Evolutionary conservation across 2,329 filamentous ascomycete species (phyloP), one percentile per base, ranked within the genome.

Genomic region (Beauveria sp.): DNA sequence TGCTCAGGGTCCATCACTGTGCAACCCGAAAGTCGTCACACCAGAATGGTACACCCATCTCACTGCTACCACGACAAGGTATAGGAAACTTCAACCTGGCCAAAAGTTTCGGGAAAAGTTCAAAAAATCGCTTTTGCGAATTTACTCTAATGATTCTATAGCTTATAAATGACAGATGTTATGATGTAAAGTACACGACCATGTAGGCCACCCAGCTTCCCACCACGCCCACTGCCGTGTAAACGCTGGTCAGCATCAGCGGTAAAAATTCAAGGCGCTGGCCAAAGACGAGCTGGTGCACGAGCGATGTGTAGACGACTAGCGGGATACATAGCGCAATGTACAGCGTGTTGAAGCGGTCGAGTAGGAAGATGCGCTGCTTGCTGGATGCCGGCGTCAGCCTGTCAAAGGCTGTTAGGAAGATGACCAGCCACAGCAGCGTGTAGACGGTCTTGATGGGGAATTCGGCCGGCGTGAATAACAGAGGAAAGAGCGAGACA

Each of bases 211-310:
- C 70, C 93, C 93, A 98, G 75, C 95, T 98, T 3, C 91, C 92
- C 20, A 97, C 86, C 0, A 98, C 93, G n/a, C 95, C 95, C 62
- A 98, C 79, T 5, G 95, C 95, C 40, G 89, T 91, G 74, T 98
- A 99, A 14, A 90, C 89, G 78, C 93, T 98, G 67, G 88, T 97
- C 71, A 98, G 95, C 93, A 99, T 98, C 67, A 98, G 78, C 28
- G 95, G 95, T 60, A 99, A 75, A 73, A 98, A 99, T 75, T 97
- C 91, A 68, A 90, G 91, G 65, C 79, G 84, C 69, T 86, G 83
- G 0, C 92, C 92, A 76, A 96, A 97, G 5, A 96, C 77, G n/a
- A 93, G 73, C 53, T 85, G 83, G 73, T 99, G 95, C 8, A 95
- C 66, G 56, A 97, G 74, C 12, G 92, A 96, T 73, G 90, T 93